These are phyloP conservation scores for Akanthomyces uredinophilus DNA, from an alignment of 2,329 filamentous ascomycete genomes.

Conservation along the genomic window DNA sequence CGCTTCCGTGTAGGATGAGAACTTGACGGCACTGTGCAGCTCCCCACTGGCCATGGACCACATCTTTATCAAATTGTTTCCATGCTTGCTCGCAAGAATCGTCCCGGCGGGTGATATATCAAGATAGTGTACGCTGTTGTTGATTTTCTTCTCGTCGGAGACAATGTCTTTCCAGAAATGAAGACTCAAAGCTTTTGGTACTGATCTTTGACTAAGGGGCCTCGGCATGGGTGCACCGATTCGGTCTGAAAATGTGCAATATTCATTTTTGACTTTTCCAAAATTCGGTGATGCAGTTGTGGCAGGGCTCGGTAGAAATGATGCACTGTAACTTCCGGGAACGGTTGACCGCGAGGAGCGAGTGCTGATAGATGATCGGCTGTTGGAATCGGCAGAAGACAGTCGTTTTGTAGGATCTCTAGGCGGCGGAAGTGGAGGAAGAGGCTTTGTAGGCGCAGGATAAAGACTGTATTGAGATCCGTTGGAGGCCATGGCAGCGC, in stretches of 20 bases:
- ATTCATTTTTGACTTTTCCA: neutral
- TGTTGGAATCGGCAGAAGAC: slow-evolving; percentile 3
- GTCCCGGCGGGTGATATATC: slow-evolving; percentile 31
- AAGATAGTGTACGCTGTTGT: slow-evolving; percentile 30
- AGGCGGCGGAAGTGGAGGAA: slow-evolving; percentile 11
- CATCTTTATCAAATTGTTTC: slow-evolving; percentile 78
- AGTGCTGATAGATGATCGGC: slow-evolving; percentile 13
- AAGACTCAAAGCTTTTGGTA: neutral
- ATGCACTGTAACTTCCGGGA: neutral
- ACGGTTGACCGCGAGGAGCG: slow-evolving; percentile 5
- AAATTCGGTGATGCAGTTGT: neutral
- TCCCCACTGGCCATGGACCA: slow-evolving; percentile 81
- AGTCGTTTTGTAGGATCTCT: neutral
- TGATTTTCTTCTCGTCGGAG: slow-evolving; percentile 25
- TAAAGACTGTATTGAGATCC: slow-evolving; percentile 12
- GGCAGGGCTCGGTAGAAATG: neutral
- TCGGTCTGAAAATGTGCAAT: neutral
- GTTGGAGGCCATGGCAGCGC: neutral
- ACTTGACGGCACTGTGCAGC: slow-evolving; percentile 47
- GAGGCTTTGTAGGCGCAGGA: slow-evolving; percentile 11
- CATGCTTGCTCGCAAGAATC: slow-evolving; percentile 32
- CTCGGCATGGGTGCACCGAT: neutral
- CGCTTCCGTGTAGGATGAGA: slow-evolving; percentile 35
- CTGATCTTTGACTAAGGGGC: slow-evolving; percentile 4
- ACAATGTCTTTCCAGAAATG: slow-evolving; percentile 21